Conservation (phyloP, 345 rosid species). For the Citrus hindsii region DNA sequence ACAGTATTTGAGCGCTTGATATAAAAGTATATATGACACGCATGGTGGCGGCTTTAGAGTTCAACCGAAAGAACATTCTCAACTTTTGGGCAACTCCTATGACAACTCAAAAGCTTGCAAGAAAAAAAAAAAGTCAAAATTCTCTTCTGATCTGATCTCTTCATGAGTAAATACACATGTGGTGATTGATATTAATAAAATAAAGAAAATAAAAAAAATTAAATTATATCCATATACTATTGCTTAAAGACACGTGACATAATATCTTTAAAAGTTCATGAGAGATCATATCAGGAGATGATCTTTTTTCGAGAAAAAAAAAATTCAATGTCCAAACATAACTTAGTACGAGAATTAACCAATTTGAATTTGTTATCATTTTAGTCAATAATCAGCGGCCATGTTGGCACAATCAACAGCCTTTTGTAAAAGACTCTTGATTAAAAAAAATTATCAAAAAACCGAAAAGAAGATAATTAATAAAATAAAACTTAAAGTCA, state of each 20-base stretch:
- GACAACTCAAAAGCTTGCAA: background rate
- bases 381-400: background rate
- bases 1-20: too few relatives aligned
- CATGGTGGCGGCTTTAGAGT: background rate
- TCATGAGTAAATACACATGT: accelerated
- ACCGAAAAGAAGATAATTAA: too few relatives aligned
- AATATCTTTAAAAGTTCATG: accelerated
- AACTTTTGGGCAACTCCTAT: background rate
- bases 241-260: accelerated
- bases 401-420: background rate
- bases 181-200: too few relatives aligned
- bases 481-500: too few relatives aligned
- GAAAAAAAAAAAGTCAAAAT: too few relatives aligned
- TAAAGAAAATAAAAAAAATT: too few relatives aligned
- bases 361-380: background rate
- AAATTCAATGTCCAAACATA: background rate
- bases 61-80: background rate
- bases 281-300: accelerated
- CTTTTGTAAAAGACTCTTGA: background rate
- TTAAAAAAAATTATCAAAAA: too few relatives aligned
- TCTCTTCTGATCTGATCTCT: too few relatives aligned
- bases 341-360: background rate
- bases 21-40: background rate
- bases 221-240: too few relatives aligned
- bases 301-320: too few relatives aligned